phyloP scores from a whole-genome alignment of 306 rosid genomes.

The Quercus suber region DNA sequence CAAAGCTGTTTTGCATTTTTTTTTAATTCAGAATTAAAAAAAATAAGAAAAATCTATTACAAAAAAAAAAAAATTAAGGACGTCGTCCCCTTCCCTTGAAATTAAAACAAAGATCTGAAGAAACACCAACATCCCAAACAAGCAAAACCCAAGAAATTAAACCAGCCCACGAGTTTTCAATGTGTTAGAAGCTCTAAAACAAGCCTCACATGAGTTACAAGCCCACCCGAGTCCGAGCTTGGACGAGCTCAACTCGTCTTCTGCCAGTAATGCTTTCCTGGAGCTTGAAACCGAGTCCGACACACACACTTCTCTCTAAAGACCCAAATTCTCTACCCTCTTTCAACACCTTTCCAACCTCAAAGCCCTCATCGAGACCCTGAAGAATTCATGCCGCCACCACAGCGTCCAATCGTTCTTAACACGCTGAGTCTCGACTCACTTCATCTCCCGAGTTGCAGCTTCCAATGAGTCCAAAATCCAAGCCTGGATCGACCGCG shows the following conservation, averaged over 20 bases:
- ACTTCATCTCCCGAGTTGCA: conserved; percentile 65
- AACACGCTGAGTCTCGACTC: conserved; percentile 50
- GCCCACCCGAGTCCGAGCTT: conserved; percentile 34
- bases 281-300: conserved; percentile 70
- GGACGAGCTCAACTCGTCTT: conserved; percentile 44
- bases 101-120: background rate
- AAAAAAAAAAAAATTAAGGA: too few relatives aligned
- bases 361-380: conserved; percentile 49
- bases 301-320: conserved; percentile 49
- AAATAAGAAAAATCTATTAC: too few relatives aligned
- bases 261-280: conserved; percentile 71
- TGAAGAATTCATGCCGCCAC: conserved; percentile 18
- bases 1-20: too few relatives aligned
- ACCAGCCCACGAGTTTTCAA: conserved; percentile 40
- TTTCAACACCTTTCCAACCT: conserved; percentile 58
- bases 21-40: too few relatives aligned
- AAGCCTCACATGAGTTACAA: conserved; percentile 68
- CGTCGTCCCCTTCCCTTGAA: too few relatives aligned
- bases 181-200: conserved; percentile 80
- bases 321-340: conserved; percentile 50
- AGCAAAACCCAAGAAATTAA: conserved; percentile 1
- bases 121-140: conserved; percentile 20
- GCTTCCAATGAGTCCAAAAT: conserved; percentile 59
- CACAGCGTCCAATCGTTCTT: conserved; percentile 48
- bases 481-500: conserved; percentile 82